Evolutionary conservation across 352 stramenopile genomes (phyloP), one percentile per base, ranked within the genome.

Genomic region (Thalassiosira livingstoniorum): DNA sequence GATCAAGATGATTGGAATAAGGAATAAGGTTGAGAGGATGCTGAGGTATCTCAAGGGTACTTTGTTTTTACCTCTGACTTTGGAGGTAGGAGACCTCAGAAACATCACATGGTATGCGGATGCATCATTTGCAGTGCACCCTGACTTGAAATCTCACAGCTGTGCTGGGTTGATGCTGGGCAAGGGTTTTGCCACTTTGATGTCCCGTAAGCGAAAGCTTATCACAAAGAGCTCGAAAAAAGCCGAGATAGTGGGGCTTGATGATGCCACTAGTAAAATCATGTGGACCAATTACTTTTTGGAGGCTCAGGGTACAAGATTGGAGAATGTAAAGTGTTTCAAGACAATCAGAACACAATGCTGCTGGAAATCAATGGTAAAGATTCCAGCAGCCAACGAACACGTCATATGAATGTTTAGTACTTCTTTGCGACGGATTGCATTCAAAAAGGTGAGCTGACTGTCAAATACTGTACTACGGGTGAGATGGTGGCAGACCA

Each of bases 381-480:
- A n/a, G 47, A 11, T 5, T 83, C 65, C 0, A 65, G 42, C 45
- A 63, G 72, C 15, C 75, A 78, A 34, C 34, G 71, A 10, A 75
- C 78, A 32, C 39, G 60, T 21, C 82, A 89, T 55, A 80, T 89
- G 18, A 62, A 89, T 39, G 70, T 89, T 23, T 27, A 68, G 37
- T 86, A 89, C 43, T 89, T 86, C 64, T 89, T 82, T 21, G 62
- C 84, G 0, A 77, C 18, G 23, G 82, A 85, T 63, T 13, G 55
- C 35, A 73, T 83, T 15, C 65, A 79, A 32, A 51, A 61, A 25
- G 55, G 51, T 27, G 67, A 80, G 15, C 39, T 84, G 0, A 63
- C 0, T 0, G 42, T 86, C 21, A 0, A 55, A 47, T 75, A 75
- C 23, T 86, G 77, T 72, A 71, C 82, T 15, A 83, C 77, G 11